A percentile compares a stretch with the other conserved stretches of the same genome.
These are phyloP conservation scores for Celoporthe dispersa DNA, from an alignment of 2,329 filamentous ascomycete genomes.

Conservation along the genomic window DNA sequence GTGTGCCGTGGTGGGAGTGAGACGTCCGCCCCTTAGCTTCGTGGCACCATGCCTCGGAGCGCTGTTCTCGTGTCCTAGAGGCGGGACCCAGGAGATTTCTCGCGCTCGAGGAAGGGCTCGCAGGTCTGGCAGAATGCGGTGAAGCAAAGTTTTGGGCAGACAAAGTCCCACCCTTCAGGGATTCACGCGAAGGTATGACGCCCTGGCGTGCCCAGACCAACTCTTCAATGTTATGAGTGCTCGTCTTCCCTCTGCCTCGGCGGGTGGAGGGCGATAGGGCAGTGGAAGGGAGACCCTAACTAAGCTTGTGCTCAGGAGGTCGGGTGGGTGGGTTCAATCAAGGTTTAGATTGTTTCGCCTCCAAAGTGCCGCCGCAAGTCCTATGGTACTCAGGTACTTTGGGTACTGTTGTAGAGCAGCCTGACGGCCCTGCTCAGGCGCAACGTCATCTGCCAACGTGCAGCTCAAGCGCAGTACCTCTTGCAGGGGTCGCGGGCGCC, in stretches of 20 bases:
- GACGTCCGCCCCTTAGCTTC: slow-evolving; percentile 30
- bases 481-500: slow-evolving; percentile 10
- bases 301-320: slow-evolving; percentile 9
- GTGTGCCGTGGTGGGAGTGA: slow-evolving; percentile 26
- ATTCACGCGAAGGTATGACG: not conserved
- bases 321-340: not conserved
- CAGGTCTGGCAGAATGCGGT: not conserved
- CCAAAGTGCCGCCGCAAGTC: slow-evolving; percentile 12
- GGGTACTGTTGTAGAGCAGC: not conserved
- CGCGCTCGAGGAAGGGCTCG: slow-evolving; percentile 5
- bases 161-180: slow-evolving; percentile 9
- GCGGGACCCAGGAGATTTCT: slow-evolving; percentile 3
- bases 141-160: slow-evolving; percentile 4
- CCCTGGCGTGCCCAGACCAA: not conserved
- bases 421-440: not conserved
- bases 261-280: slow-evolving; percentile 12
- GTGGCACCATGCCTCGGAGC: slow-evolving; percentile 25
- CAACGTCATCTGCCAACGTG: slow-evolving; percentile 15
- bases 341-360: slow-evolving; percentile 14
- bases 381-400: not conserved
- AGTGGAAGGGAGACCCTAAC: slow-evolving; percentile 13
- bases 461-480: slow-evolving; percentile 10
- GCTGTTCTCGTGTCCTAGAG: slow-evolving; percentile 4
- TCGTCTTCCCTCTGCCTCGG: not conserved
- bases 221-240: not conserved